These are phyloP conservation scores for Aspergillus sojae DNA, from an alignment of 2,329 filamentous ascomycete genomes.

Conservation along the genomic window DNA sequence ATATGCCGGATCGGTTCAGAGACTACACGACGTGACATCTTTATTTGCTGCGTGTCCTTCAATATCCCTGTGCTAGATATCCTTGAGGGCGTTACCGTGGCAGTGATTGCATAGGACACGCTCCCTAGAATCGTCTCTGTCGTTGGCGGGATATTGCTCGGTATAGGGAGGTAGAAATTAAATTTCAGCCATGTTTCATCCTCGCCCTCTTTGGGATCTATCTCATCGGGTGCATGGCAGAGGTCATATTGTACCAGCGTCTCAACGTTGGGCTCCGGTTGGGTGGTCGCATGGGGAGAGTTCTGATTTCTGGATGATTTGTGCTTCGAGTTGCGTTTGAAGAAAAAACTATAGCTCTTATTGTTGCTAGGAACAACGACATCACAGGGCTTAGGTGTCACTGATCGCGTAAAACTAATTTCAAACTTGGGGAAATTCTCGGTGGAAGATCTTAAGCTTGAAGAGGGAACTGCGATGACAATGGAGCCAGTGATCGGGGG, in stretches of 20 bases:
- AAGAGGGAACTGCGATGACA: neutral
- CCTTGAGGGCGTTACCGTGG: neutral
- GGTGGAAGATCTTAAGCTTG: neutral
- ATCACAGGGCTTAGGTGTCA: neutral
- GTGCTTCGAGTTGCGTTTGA: neutral
- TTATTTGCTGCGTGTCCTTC: neutral
- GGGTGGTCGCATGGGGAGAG: neutral
- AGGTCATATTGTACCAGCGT: neutral
- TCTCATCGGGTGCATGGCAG: neutral
- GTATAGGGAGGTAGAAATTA: neutral
- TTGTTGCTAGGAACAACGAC: neutral
- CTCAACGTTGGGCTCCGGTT: neutral
- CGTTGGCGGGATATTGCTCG: neutral
- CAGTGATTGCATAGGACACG: neutral
- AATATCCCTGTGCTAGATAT: neutral
- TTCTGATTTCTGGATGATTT: neutral
- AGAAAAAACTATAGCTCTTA: neutral
- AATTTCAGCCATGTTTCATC: neutral
- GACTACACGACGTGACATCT: neutral
- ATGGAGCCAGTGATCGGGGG: neutral
- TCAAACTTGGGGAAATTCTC: neutral
- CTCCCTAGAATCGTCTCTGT: neutral
- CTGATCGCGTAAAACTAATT: neutral
- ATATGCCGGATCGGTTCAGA: neutral
- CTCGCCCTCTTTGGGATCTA: neutral